Base-by-base conservation (phyloP, 2,329 filamentous ascomycete genomes). In the Monosporascus sp. region DNA sequence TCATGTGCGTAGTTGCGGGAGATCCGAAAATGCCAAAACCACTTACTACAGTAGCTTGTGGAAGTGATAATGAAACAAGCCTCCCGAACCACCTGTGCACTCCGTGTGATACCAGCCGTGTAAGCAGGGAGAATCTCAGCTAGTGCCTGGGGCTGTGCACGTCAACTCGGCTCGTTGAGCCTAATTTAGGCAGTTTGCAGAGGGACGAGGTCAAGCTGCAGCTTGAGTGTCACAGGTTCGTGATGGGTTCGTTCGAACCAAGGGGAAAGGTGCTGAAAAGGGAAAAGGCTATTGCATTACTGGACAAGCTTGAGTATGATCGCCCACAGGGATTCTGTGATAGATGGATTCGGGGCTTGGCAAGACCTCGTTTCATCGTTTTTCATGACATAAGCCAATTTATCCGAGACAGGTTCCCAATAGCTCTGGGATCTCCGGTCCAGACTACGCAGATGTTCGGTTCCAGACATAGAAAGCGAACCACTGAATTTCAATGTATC, bases 231-330 rank as follows among this genome's bases (percentile, higher is more conserved):
- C 19, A 43, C 40, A 43, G 40, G 40, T 43, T 43, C 40, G 40
- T 43, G 19, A 43, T 43, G 40, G 31, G 40, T 20, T 43, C 19
- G 40, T 46, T 47, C 8, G 37, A 50, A 31, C 50, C 22, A 36
- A 37, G 48, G 50, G 49, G 51, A 34, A 26, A 46, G n/a, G 20
- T 34, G 44, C 52, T 52, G 50, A 57, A 57, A 56, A 37, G 54
- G 52, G 49, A 40, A 54, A 54, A 52, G 52, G 40, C 20, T 45
- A 55, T 49, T 55, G 57, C 45, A 59, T 34, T 34, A 5, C 31
- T 14, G 31, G 31, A 34, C 31, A 34, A 34, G 31, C 54, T 48
- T 52, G 43, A 56, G 64, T 65, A 53, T 67, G 64, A 67, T 67
- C 64, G 55, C 16, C 59, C 24, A 44, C 56, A 38, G 52, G 61